Base-by-base conservation (phyloP, 2,329 filamentous ascomycete genomes). In the Hypomyces perniciosus region DNA sequence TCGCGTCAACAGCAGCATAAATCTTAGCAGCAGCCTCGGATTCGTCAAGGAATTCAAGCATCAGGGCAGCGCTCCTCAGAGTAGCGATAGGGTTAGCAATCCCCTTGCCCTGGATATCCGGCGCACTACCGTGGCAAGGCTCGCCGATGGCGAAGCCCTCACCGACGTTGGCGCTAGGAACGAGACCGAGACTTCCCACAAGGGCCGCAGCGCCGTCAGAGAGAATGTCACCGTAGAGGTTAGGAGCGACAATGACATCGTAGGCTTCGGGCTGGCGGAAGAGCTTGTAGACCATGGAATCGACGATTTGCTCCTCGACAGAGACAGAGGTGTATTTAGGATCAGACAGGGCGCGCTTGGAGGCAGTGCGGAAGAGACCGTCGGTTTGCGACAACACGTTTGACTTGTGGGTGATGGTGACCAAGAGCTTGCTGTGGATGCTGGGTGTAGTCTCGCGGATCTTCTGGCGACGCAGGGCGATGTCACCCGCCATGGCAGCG, bases 261-360 rank as follows among this genome's bases (percentile, higher is more conserved):
- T 97, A 99, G 65, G 86, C 86, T 64, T 86, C 80, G 40, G 93
- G 93, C 72, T 97, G 90, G 56, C 92, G 89, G 84, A 97, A 97
- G 51, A 99, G 86, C 78, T 97, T 97, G 83, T 97, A 97, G 52
- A 97, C 90, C 93, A 99, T 99, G 55, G 86, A 92, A 73, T 99
- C 93, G 56, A 99, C 92, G 61, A 99, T 99, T 76, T 99, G 93
- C 78, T 97, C 93, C 72, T 97, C 93, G 49, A 96, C 78, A 90
- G 56, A 90, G 88, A 84, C 97, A 96, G 52, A 99, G 85, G 78
- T 96, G 97, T 83, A 97, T 82, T 6, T 88, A 86, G 61, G 85
- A 77, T 61, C 92, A 85, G 83, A 99, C 97, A 46, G 97, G 81
- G 34, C 93, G 30, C 78, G 77, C 59, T 88, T 84, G 12, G 88